Base-by-base conservation (phyloP, 495 filamentous ascomycete genomes). In the Penicillium angulare region DNA sequence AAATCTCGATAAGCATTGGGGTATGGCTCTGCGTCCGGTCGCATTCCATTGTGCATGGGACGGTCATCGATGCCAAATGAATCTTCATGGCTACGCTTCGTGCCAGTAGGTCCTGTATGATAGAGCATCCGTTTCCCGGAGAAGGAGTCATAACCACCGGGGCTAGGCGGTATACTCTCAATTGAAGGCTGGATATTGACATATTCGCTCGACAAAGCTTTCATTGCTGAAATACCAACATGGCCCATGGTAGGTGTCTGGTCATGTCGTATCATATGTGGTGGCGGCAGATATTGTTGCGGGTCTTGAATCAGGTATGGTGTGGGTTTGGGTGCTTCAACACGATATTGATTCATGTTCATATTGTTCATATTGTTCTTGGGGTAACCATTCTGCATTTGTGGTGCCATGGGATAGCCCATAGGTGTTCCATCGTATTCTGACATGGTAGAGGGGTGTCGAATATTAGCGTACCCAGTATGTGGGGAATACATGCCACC, bases 41-140 rank as follows among this genome's bases (percentile, higher is more conserved):
- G 76, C 69, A 75, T 76, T 41, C 78, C 79, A 55, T 82, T 77
- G 39, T 73, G 66, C 38, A 80, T 67, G 4, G 76, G 60, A 13
- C 69, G 65, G 0, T 77, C 69, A 42, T 73, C 66, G 31, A 59
- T 52, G 2, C 72, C 73, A 34, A 77, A 77, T 2, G 71, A 63
- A 31, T 77, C 72, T 39, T 72, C 71, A 43, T 77, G 67, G 0
- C 64, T 59, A 15, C 73, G 66, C 38, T 77, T 77, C 32, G 60
- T 39, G 22, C 66, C 44, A 9, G 51, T 49, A 0, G 58, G 57
- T 7, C 59, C 65, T 0, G 68, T 68, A 5, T 73, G 65, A 46
- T 69, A 76, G 1, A 68, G 49, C 39, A 64, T 55, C n/a, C 58
- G 55, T 43, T 63, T 69, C 13, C 51, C 61, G 13, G 54, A 41